Conservation (phyloP, 495 filamentous ascomycete genomes). For the Penicillium dipodomyicola region DNA sequence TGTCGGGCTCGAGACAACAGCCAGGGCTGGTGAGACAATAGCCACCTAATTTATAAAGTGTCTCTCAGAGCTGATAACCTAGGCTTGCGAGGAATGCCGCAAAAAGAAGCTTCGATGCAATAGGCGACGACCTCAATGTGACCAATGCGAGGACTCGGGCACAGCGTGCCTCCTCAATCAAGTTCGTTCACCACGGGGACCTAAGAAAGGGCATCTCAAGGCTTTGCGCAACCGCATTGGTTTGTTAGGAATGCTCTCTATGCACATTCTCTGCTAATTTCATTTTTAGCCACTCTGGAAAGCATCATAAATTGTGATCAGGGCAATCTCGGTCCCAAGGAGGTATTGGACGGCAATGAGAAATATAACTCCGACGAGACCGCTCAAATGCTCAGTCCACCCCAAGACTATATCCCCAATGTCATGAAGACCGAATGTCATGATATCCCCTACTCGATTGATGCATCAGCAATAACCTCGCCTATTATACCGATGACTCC, state of each 20-base stretch:
- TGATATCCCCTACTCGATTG: background rate
- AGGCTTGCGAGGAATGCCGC: constrained; percentile 24
- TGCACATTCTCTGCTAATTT: background rate
- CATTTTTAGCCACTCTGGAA: constrained; percentile 6
- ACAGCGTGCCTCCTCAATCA: constrained; percentile 13
- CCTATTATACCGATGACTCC: background rate
- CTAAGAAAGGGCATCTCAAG: constrained; percentile 20
- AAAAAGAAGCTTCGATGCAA: constrained; percentile 22
- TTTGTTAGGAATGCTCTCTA: background rate
- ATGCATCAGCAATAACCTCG: background rate
- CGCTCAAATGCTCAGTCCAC: background rate
- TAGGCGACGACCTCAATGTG: constrained; percentile 18
- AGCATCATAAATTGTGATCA: constrained; percentile 9
- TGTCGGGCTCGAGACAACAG: constrained; percentile 11
- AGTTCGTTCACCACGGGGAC: constrained; percentile 15
- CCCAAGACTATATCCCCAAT: background rate
- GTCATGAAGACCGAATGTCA: background rate
- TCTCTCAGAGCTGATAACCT: background rate
- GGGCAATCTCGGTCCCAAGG: background rate
- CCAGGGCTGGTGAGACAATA: constrained; percentile 12
- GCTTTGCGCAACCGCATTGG: constrained; percentile 19
- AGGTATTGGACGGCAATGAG: background rate
- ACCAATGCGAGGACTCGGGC: constrained; percentile 17
- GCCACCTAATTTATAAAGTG: background rate
- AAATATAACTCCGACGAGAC: background rate